These are phyloP conservation scores for Penicillium silybi DNA, from an alignment of 495 filamentous ascomycete species.

Conservation along the genomic window DNA sequence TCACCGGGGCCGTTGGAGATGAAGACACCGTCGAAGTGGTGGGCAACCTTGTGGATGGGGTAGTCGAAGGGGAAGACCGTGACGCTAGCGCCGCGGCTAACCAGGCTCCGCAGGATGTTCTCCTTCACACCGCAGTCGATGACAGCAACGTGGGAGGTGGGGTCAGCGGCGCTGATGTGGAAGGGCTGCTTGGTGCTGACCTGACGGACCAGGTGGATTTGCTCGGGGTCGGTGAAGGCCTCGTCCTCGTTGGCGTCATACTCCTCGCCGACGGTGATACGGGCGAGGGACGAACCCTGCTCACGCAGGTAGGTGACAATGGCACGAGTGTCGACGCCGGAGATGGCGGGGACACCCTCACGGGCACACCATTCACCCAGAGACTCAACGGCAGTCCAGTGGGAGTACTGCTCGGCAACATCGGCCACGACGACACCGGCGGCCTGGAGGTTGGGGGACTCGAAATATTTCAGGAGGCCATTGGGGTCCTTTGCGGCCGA, in stretches of 20 bases:
- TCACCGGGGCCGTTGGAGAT: constrained; percentile 96
- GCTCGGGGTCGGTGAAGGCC: constrained; percentile 88
- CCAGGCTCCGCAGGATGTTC: constrained; percentile 94
- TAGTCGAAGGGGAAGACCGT: constrained; percentile 95
- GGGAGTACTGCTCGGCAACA: constrained; percentile 87
- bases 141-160: constrained; percentile 85
- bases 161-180: constrained; percentile 75
- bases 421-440: constrained; percentile 94
- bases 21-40: constrained; percentile 97
- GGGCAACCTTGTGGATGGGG: constrained; percentile 94
- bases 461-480: constrained; percentile 86
- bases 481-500: constrained; percentile 70
- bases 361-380: constrained; percentile 91
- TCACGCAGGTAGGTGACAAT: constrained; percentile 95
- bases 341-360: constrained; percentile 93
- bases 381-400: constrained; percentile 97
- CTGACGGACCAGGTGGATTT: constrained; percentile 91
- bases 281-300: constrained; percentile 90
- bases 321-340: constrained; percentile 92
- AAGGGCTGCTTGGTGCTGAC: constrained; percentile 98
- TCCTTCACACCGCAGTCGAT: constrained; percentile 99
- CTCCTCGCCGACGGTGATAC: constrained; percentile 94
- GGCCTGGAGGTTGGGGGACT: constrained; percentile 95
- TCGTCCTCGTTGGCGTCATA: constrained; percentile 99
- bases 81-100: constrained; percentile 79